Evolutionary conservation across 2,329 filamentous ascomycete genomes (phyloP).

Genomic region (Helicocarpus griseus): DNA sequence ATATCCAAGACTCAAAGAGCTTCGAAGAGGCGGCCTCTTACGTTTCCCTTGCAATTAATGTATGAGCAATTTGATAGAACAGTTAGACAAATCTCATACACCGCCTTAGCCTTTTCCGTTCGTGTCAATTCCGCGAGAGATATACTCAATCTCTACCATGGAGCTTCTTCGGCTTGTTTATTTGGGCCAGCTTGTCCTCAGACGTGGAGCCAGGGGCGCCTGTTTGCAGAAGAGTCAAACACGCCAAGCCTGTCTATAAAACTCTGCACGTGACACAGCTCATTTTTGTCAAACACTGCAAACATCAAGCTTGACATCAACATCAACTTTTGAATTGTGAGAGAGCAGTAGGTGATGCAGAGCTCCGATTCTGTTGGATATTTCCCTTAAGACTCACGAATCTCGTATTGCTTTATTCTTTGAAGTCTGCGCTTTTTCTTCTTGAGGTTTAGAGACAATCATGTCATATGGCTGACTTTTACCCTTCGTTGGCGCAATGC

Average conservation of each 20-base stretch:
- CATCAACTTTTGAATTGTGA: background rate
- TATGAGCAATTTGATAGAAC: background rate
- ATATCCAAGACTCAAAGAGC: too few relatives aligned
- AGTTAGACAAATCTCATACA: background rate
- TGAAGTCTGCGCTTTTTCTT: background rate
- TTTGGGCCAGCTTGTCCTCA: constrained; percentile 17
- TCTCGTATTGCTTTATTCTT: background rate
- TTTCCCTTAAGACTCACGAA: background rate
- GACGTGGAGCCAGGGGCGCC: background rate
- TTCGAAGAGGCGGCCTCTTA: too few relatives aligned
- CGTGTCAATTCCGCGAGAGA: background rate
- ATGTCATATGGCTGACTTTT: constrained; percentile 60
- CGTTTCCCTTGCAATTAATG: too few relatives aligned
- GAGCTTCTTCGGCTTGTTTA: too few relatives aligned
- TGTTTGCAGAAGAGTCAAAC: background rate
- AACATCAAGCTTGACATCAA: background rate
- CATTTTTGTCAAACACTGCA: constrained; percentile 1
- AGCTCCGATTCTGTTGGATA: background rate
- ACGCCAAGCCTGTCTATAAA: background rate
- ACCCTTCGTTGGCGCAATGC: constrained; percentile 82
- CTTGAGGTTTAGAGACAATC: background rate
- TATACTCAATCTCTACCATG: too few relatives aligned
- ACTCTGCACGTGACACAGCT: background rate
- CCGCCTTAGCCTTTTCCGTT: background rate
- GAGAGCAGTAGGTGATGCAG: background rate